A percentile compares a stretch with the other conserved stretches of the same genome.
Evolutionary conservation across 2,329 filamentous ascomycete genomes (phyloP).

Genomic region (Verticillium nubilum): DNA sequence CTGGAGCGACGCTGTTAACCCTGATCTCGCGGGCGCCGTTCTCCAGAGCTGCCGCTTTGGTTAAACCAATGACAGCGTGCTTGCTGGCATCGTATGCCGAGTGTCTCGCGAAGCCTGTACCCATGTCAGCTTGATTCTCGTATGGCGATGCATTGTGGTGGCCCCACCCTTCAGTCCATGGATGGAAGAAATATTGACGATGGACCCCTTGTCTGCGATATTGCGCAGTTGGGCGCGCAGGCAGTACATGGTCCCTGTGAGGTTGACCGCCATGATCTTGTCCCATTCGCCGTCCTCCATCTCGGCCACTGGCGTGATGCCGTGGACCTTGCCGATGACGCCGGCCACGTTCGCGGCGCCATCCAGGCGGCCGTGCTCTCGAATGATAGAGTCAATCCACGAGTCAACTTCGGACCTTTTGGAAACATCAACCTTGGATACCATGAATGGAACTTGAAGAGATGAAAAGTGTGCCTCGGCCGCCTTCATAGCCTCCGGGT

Average conservation of each 20-base stretch:
- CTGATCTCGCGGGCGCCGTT: slow-evolving; percentile 34
- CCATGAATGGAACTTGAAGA: slow-evolving; percentile 19
- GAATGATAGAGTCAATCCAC: slow-evolving; percentile 33
- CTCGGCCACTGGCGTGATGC: slow-evolving; percentile 31
- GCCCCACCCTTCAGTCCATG: slow-evolving; percentile 26
- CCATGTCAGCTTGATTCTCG: slow-evolving; percentile 18
- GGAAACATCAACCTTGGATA: slow-evolving; percentile 33
- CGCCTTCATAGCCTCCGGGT: slow-evolving; percentile 19
- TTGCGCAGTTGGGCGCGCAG: slow-evolving; percentile 28
- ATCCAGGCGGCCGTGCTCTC: slow-evolving; percentile 37
- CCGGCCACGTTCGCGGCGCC: slow-evolving; percentile 42
- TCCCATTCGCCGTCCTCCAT: slow-evolving; percentile 37
- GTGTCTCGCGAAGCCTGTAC: slow-evolving; percentile 20
- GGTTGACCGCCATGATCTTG: slow-evolving; percentile 29
- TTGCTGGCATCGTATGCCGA: slow-evolving; percentile 30
- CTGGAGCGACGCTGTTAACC: slow-evolving; percentile 37
- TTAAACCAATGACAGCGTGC: slow-evolving; percentile 27
- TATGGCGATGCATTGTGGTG: too few relatives aligned
- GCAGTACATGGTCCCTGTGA: slow-evolving; percentile 35
- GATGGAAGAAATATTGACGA: slow-evolving; percentile 44
- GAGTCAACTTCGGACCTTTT: slow-evolving; percentile 32
- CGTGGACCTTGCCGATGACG: slow-evolving; percentile 37
- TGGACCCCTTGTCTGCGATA: slow-evolving; percentile 38
- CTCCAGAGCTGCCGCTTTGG: slow-evolving; percentile 27
- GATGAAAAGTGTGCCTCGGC: slow-evolving; percentile 23